A percentile compares a stretch with the other conserved stretches of the same genome.
These are phyloP conservation scores for Coniochaeta prunicola DNA, from an alignment of 2,329 filamentous ascomycete genomes.

Conservation along the genomic window DNA sequence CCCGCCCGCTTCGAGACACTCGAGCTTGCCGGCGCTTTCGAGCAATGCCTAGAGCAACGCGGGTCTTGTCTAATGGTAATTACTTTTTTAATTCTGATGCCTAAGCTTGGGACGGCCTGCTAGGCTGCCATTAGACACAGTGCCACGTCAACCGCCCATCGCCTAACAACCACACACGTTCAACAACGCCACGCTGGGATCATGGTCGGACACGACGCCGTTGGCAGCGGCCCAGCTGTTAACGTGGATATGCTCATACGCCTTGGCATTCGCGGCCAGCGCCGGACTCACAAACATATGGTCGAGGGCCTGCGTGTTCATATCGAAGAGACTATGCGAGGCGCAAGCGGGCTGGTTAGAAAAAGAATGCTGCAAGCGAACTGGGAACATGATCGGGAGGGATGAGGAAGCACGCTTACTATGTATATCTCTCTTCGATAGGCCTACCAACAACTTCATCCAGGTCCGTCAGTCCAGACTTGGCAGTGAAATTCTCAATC, in stretches of 20 bases:
- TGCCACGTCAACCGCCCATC: background rate
- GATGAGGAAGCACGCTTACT: constrained; percentile 21
- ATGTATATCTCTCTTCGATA: constrained; percentile 58
- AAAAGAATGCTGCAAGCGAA: background rate
- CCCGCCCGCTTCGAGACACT: background rate
- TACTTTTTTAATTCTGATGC: background rate
- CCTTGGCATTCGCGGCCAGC: constrained; percentile 29
- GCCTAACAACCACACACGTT: constrained; percentile 43
- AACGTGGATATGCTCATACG: constrained; percentile 62
- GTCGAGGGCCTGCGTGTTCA: constrained; percentile 63
- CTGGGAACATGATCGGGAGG: background rate
- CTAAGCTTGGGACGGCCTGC: background rate
- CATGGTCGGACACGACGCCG: constrained; percentile 59
- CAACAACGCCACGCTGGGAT: constrained; percentile 58
- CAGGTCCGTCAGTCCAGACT: constrained; percentile 52
- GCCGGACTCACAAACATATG: constrained; percentile 59
- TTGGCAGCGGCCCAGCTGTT: constrained; percentile 58
- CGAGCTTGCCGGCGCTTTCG: background rate
- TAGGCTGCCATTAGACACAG: background rate
- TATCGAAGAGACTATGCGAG: constrained; percentile 44
- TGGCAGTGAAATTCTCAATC: constrained; percentile 42
- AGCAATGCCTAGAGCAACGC: background rate
- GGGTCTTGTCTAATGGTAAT: background rate
- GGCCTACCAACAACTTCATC: constrained; percentile 50
- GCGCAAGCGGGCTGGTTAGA: background rate